Conservation (phyloP, 2,329 filamentous ascomycete species). For the Knoxdaviesia proteae region DNA sequence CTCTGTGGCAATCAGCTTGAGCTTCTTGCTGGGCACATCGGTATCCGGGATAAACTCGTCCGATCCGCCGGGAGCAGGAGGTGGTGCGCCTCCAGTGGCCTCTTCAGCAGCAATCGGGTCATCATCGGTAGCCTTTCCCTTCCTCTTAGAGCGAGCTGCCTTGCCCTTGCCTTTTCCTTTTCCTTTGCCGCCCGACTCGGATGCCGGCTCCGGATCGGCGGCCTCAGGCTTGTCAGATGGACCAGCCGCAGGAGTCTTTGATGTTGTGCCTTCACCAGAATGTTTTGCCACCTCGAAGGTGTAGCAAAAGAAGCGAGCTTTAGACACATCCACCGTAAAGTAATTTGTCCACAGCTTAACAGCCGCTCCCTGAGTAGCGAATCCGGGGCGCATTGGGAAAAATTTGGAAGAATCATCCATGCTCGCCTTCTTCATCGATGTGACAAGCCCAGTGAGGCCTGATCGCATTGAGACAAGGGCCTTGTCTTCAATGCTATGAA, state of each 20-base stretch:
- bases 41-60: constrained; percentile 4
- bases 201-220: too few species aligned
- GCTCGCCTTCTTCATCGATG: constrained; percentile 16
- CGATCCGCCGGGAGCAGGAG: constrained; percentile 3
- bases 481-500: constrained; percentile 19
- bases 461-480: constrained; percentile 13
- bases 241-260: neutral
- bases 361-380: constrained; percentile 19
- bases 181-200: neutral
- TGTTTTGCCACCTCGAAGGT: constrained; percentile 16
- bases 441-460: constrained; percentile 11
- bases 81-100: neutral
- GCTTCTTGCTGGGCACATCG: constrained; percentile 21
- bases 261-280: constrained; percentile 1
- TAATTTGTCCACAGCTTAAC: constrained; percentile 34
- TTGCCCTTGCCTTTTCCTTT: neutral
- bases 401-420: constrained; percentile 5
- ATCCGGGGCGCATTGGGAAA: constrained; percentile 28
- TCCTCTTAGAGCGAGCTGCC: constrained; percentile 4
- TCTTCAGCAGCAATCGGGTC: neutral
- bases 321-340: constrained; percentile 20
- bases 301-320: constrained; percentile 21
- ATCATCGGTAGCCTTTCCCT: constrained; percentile 2
- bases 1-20: constrained; percentile 18
- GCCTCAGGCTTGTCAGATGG: too few species aligned